Evolutionary conservation across 768 basidiomycete species (phyloP).

Genomic region (Russula sp.): DNA sequence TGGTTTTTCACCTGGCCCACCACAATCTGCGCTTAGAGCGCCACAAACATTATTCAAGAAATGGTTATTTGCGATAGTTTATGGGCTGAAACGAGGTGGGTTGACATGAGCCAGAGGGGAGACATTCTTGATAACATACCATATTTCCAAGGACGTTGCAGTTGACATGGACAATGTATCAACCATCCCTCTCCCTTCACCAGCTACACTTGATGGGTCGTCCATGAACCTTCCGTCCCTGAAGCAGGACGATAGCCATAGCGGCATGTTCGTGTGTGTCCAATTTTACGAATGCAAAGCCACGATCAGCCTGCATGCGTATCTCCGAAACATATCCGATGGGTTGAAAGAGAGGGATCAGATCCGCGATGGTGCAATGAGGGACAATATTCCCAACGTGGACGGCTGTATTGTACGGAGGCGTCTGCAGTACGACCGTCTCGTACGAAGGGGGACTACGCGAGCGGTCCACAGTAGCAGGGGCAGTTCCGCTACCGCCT

Average conservation of each 20-base stretch:
- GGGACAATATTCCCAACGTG: conserved; percentile 99
- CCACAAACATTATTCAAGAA: too few species aligned
- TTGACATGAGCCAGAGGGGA: conserved; percentile 30
- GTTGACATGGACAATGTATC: conserved; percentile 52
- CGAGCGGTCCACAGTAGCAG: conserved; percentile 86
- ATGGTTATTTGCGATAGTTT: too few species aligned
- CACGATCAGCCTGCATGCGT: conserved; percentile 97
- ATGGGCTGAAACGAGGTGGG: too few species aligned
- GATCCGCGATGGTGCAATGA: conserved; percentile 93
- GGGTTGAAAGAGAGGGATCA: conserved; percentile 96
- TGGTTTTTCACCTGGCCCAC: too few species aligned
- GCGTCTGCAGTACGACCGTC: conserved; percentile 87
- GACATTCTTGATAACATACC: conserved; percentile 44
- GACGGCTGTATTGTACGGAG: conserved; percentile 90
- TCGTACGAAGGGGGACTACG: conserved; percentile 88
- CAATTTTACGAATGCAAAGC: conserved; percentile 97
- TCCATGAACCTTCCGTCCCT: conserved; percentile 96
- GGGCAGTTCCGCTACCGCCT: conserved; percentile 47
- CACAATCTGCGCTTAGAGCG: too few species aligned
- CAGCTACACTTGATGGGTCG: conserved; percentile 97
- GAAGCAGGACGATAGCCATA: conserved; percentile 93
- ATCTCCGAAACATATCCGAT: conserved; percentile 99
- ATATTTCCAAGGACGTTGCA: conserved; percentile 63
- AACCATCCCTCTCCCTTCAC: conserved; percentile 92
- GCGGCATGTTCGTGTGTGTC: conserved; percentile 99